phyloP scores from a whole-genome alignment of 1,284 basidiomycete species.

The Ceratobasidium sp. region DNA sequence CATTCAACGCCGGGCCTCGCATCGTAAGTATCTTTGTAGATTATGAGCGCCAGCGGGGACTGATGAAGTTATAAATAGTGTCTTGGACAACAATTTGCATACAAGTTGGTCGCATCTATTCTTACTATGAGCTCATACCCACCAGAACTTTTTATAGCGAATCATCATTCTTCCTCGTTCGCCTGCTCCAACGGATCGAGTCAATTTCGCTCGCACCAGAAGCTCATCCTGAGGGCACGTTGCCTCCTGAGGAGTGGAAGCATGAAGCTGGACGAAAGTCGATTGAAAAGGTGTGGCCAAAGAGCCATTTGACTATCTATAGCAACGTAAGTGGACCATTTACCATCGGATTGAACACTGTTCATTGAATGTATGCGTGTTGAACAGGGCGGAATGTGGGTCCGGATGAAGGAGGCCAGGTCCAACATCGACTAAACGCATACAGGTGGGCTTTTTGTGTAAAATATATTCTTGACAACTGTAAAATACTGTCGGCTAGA shows the following conservation, averaged over 20 bases:
- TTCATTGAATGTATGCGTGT: too few relatives aligned
- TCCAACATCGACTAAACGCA: too few relatives aligned
- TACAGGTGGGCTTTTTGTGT: too few relatives aligned
- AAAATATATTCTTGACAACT: too few relatives aligned
- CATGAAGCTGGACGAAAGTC: slow-evolving; percentile 50
- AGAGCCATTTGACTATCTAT: slow-evolving; percentile 55
- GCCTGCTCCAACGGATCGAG: slow-evolving; percentile 58
- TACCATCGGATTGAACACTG: too few relatives aligned
- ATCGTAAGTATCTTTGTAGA: too few relatives aligned
- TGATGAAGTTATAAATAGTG: slow-evolving; percentile 48
- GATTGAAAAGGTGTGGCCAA: slow-evolving; percentile 53
- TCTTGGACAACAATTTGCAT: slow-evolving; percentile 61
- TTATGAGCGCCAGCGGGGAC: neutral
- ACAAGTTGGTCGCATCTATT: slow-evolving; percentile 48
- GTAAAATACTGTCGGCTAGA: too few relatives aligned
- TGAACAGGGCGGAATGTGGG: slow-evolving; percentile 31
- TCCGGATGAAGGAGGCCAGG: slow-evolving; percentile 31
- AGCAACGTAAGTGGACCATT: slow-evolving; percentile 50
- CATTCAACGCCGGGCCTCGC: slow-evolving; percentile 61
- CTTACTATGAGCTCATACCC: too few relatives aligned
- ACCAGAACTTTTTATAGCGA: too few relatives aligned
- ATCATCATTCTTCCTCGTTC: slow-evolving; percentile 54
- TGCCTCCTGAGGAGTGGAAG: slow-evolving; percentile 52
- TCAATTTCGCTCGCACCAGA: slow-evolving; percentile 56
- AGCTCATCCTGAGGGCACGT: slow-evolving; percentile 51